Evolutionary conservation across 2,329 filamentous ascomycete species (phyloP), one percentile per base, ranked within the genome.

Genomic region (Dichotomopilus funicola): DNA sequence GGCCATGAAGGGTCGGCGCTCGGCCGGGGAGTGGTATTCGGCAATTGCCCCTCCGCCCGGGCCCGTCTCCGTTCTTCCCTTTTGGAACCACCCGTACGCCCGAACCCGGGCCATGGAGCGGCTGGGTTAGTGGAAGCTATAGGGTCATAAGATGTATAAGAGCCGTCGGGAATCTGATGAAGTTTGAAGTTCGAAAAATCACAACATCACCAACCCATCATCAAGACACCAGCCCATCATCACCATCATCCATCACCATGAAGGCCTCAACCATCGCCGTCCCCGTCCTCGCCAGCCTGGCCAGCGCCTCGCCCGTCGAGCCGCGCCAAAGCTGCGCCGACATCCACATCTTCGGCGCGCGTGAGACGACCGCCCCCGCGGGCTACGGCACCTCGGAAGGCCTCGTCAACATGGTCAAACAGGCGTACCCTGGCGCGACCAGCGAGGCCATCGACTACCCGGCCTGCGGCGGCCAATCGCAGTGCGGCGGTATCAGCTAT

Each of bases 401-500:
- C 0, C 72, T 83, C 10, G 75, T 83, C 19, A 73, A 81, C 59
- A 67, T 73, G 54, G 72, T 83, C 42, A 66, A 74, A 2, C 66
- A 65, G 36, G 72, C 76, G 3, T 76, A 79, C 59, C 62, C 77
- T 0, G 79, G 78, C 0, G 68, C 78, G 0, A 81, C 78, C 0
- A 70, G 78, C 1, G 79, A 82, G 59, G 76, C 80, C 13, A 81
- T 83, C 59, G 65, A 57, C 41, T 83, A 83, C 62, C 80, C 85
- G 40, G 85, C 85, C 1, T 85, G 82, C 43, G 84, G 84, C 55
- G 83, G 83, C 5, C 77, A 82, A 62, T 63, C 73, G 1, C 73
- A 71, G 0, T 86, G 83, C 62, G 82, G 82, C 11, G 74, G 78
- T n/a, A 69, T 78, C 33, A 77, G 75, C 64, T 88, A 87, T 61